A percentile compares a stretch with the other conserved stretches of the same genome.
Evolutionary conservation across 768 basidiomycete genomes (phyloP).

Genomic region (Boletus patriciae): DNA sequence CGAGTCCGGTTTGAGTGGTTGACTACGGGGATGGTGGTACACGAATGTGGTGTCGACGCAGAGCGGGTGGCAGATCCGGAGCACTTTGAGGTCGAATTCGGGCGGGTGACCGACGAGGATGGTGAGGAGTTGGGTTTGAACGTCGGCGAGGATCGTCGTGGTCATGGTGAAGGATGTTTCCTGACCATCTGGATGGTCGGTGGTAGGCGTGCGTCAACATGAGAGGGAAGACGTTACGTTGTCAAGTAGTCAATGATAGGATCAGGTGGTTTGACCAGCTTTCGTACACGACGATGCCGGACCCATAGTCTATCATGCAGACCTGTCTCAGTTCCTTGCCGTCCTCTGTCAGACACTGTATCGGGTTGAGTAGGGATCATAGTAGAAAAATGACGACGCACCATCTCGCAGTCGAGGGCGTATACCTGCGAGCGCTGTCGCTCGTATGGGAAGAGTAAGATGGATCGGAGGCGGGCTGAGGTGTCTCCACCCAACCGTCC

Average conservation of each 20-base stretch:
- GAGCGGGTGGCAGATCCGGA: conserved; percentile 57
- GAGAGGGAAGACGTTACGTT: conserved; percentile 44
- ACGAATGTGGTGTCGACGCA: conserved; percentile 90
- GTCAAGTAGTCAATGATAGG: conserved; percentile 93
- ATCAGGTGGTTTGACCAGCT: conserved; percentile 83
- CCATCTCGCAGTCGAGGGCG: conserved; percentile 98
- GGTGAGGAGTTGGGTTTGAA: conserved; percentile 54
- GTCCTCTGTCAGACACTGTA: conserved; percentile 84
- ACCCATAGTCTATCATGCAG: conserved; percentile 76
- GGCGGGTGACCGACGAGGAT: conserved; percentile 79
- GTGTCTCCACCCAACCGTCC: conserved; percentile 81
- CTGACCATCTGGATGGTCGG: too few species aligned
- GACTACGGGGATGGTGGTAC: conserved; percentile 91
- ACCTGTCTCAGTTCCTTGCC: too few species aligned
- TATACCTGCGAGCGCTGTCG: conserved; percentile 53
- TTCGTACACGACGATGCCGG: conserved; percentile 63
- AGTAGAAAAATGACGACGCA: conserved; percentile 33
- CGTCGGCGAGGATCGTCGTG: conserved; percentile 75
- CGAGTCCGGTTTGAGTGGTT: conserved; percentile 76
- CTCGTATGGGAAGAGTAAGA: conserved; percentile 32
- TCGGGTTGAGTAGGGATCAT: background rate
- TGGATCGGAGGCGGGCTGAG: conserved; percentile 40
- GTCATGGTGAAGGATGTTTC: conserved; percentile 68
- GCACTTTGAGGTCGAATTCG: conserved; percentile 72
- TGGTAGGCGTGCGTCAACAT: background rate